Evolutionary conservation across 1,139 yeast genomes (phyloP), one percentile per base, ranked within the genome.

Genomic region (Candida labiduridarum): DNA sequence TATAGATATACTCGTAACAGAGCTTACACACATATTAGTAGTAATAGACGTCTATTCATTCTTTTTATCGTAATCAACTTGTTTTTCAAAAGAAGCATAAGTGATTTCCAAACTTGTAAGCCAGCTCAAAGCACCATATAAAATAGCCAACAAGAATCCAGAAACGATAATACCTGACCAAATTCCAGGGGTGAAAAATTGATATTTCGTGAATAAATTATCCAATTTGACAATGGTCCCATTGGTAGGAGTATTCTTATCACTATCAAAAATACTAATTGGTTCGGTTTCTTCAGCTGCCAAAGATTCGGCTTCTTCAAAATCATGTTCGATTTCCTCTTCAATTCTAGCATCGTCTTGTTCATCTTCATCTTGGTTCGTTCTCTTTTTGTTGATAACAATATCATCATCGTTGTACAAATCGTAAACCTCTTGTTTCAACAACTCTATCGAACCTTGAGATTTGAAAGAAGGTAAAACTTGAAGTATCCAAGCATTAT

Each of bases 31-130:
- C 18, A 39, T 16, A 29, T 16, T 25, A 9, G 11, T 12, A 22
- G 25, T 22, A 22, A 4, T 22, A 22, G 1, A 22, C 9, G 46
- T 39, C 60, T 70, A 83, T 63, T 83, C 85, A 52, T 74, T 75
- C 69, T 86, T 87, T 72, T 85, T 86, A 56, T 79, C 80, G 57
- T 75, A 78, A 60, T 83, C 85, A 43, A 82, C 76, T 56, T 83
- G 86, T 68, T 82, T 85, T 51, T 85, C 91, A 63, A 88, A 87
- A 14, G 94, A 83, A 54, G 78, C 77, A 74, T 86, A 85, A 54
- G 90, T 78, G 56, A 87, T 83, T 65, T 86, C 83, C 62, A 88
- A 71, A 27, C 83, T 69, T 15, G 77, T 60, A 50, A 87, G 69
- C 87, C 94, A 86, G 46, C 74, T 57, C 55, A 87, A 72, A 7